phyloP scores from a whole-genome alignment of 306 rosid genomes.

The Malus sieversii region DNA sequence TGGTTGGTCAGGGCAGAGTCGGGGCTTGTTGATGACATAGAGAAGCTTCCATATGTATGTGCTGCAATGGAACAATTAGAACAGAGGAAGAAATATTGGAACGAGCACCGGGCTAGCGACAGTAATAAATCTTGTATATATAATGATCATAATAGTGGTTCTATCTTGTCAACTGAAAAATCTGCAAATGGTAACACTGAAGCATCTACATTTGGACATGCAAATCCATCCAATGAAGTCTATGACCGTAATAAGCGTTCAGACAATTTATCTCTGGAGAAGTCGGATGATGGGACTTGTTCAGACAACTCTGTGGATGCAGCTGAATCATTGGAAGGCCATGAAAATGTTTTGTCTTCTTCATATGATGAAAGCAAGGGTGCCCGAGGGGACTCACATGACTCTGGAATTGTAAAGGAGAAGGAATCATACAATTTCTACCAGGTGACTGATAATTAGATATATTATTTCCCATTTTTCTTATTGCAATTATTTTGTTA shows the following conservation, averaged over 20 bases:
- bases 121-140: conserved; percentile 22
- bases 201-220: conserved; percentile 26
- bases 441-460: conserved; percentile 50
- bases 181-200: conserved; percentile 30
- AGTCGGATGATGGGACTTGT: conserved; percentile 27
- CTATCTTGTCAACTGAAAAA: conserved; percentile 22
- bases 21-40: conserved; percentile 85
- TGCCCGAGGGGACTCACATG: conserved; percentile 29
- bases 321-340: conserved; percentile 36
- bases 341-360: conserved; percentile 36
- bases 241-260: conserved; percentile 27
- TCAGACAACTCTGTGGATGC: conserved; percentile 33
- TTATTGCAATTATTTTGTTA: background rate
- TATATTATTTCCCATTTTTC: background rate
- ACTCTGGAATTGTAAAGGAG: conserved; percentile 42
- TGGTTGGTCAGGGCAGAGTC: conserved; percentile 89
- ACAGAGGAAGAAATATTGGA: conserved; percentile 84
- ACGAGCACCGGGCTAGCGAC: conserved; percentile 40
- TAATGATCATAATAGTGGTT: conserved; percentile 27
- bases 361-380: conserved; percentile 41
- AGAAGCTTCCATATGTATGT: conserved; percentile 91
- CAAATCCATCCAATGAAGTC: conserved; percentile 27
- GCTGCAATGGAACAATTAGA: conserved; percentile 86
- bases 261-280: conserved; percentile 12
- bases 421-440: conserved; percentile 69